Percentiles rank a stretch among this genome's conserved stretches.
These are phyloP conservation scores for Acacia melanoxylon DNA, from an alignment of 306 rosid species.

Conservation along the genomic window DNA sequence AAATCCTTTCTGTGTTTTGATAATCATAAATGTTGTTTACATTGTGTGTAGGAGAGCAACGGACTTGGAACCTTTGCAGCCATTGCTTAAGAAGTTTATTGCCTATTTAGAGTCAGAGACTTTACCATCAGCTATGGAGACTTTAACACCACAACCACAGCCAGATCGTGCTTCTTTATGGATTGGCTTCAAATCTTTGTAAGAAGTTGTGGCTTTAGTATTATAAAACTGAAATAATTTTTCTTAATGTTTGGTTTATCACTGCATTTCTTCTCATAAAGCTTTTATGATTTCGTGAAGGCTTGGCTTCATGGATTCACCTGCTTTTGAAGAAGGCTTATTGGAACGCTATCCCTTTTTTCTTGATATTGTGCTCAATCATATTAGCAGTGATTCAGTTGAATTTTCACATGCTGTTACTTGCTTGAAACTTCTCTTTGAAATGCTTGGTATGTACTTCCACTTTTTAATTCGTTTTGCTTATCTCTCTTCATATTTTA, in stretches of 20 bases:
- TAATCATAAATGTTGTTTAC: slow-evolving; percentile 16
- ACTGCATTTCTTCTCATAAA: slow-evolving; percentile 32
- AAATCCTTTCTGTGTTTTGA: slow-evolving; percentile 13
- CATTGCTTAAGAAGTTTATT: slow-evolving; percentile 80
- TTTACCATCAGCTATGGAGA: slow-evolving; percentile 57
- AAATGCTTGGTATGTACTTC: slow-evolving; percentile 75
- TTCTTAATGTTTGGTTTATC: neutral
- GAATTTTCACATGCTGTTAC: slow-evolving; percentile 93
- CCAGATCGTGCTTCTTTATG: slow-evolving; percentile 78
- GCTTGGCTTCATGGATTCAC: slow-evolving; percentile 93
- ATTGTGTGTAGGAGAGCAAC: slow-evolving; percentile 60
- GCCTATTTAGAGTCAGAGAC: slow-evolving; percentile 70
- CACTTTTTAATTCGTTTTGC: slow-evolving; percentile 23
- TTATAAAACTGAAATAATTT: neutral
- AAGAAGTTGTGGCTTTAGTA: slow-evolving; percentile 47
- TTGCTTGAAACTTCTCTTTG: slow-evolving; percentile 84
- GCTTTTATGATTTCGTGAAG: slow-evolving; percentile 49
- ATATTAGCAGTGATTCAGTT: slow-evolving; percentile 77
- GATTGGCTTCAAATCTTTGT: slow-evolving; percentile 93
- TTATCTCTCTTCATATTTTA: neutral
- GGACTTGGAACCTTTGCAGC: slow-evolving; percentile 93
- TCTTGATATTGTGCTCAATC: slow-evolving; percentile 90
- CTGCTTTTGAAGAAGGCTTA: slow-evolving; percentile 97
- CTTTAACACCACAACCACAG: slow-evolving; percentile 62
- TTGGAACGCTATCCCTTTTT: slow-evolving; percentile 89